Percentiles rank a stretch among this genome's conserved stretches.
Evolutionary conservation across 1,284 basidiomycete species (phyloP).

Genomic region (Ustilago nuda): DNA sequence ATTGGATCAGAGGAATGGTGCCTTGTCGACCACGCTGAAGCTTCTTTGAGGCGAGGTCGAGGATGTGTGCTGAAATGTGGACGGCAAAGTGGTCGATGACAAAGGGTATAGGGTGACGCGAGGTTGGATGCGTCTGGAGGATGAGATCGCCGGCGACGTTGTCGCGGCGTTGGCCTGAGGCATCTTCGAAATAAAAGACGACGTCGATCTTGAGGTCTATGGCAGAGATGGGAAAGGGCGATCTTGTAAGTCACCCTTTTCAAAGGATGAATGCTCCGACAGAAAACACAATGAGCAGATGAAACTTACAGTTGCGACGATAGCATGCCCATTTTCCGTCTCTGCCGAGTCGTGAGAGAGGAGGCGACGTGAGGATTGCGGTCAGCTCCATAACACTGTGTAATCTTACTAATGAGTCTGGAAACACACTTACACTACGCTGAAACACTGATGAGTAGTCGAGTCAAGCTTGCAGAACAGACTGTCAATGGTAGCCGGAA

Average conservation of each 20-base stretch:
- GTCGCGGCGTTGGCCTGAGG: slow-evolving; percentile 16
- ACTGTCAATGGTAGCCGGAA: neutral
- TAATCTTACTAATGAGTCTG: neutral
- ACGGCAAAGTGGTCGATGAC: slow-evolving; percentile 29
- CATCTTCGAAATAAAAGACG: slow-evolving; percentile 28
- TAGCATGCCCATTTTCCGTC: slow-evolving; percentile 56
- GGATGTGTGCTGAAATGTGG: slow-evolving; percentile 35
- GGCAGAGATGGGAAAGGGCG: neutral
- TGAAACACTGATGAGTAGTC: slow-evolving; percentile 50
- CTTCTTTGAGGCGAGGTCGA: slow-evolving; percentile 16
- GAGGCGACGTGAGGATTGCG: neutral
- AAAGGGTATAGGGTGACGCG: slow-evolving; percentile 1
- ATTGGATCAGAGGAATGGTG: slow-evolving; percentile 45
- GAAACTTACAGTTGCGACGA: slow-evolving; percentile 40
- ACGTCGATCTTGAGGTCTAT: slow-evolving; percentile 47
- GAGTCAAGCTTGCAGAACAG: slow-evolving; percentile 40
- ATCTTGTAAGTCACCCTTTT: neutral
- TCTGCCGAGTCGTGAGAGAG: neutral
- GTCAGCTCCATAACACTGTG: neutral
- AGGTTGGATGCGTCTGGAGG: neutral
- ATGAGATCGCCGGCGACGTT: slow-evolving; percentile 16
- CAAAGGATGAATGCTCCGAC: neutral
- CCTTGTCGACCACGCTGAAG: slow-evolving; percentile 27
- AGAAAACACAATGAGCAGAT: neutral
- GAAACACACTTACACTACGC: slow-evolving; percentile 24